phyloP scores from a whole-genome alignment of 2,329 filamentous ascomycete species.

The Cercospora sp. region DNA sequence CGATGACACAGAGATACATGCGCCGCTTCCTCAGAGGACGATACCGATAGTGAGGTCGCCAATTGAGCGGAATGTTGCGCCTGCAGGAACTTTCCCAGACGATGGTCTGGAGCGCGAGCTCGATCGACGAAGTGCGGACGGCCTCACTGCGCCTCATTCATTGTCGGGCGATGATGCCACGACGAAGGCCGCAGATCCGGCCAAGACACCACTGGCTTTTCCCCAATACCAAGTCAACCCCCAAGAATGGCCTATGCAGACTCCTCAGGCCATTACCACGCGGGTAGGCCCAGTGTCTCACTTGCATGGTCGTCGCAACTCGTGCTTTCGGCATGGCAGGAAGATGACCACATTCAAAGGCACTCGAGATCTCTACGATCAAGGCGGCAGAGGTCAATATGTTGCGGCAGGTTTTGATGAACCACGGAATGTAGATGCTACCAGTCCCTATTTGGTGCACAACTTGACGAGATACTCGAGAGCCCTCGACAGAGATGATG shows the following conservation, averaged over 20 bases:
- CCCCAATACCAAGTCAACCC: not conserved
- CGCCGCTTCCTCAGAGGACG: slow-evolving; percentile 28
- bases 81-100: not conserved
- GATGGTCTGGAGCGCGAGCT: not conserved
- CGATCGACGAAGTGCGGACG: not conserved
- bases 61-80: not conserved
- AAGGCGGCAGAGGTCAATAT: slow-evolving; percentile 34
- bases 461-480: slow-evolving; percentile 6
- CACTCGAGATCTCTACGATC: slow-evolving; percentile 33
- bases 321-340: slow-evolving; percentile 38
- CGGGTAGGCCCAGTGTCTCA: slow-evolving; percentile 19
- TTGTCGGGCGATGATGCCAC: not conserved
- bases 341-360: slow-evolving; percentile 20
- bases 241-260: not conserved
- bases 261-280: not conserved
- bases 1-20: slow-evolving; percentile 26
- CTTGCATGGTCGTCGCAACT: slow-evolving; percentile 30
- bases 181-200: not conserved
- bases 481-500: slow-evolving; percentile 22
- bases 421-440: slow-evolving; percentile 34
- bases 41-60: slow-evolving; percentile 22
- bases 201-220: not conserved
- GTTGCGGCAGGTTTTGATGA: slow-evolving; percentile 31
- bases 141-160: not conserved
- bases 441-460: slow-evolving; percentile 31